Base-by-base conservation (phyloP, 805 yeast species). In the Candida piceae region DNA sequence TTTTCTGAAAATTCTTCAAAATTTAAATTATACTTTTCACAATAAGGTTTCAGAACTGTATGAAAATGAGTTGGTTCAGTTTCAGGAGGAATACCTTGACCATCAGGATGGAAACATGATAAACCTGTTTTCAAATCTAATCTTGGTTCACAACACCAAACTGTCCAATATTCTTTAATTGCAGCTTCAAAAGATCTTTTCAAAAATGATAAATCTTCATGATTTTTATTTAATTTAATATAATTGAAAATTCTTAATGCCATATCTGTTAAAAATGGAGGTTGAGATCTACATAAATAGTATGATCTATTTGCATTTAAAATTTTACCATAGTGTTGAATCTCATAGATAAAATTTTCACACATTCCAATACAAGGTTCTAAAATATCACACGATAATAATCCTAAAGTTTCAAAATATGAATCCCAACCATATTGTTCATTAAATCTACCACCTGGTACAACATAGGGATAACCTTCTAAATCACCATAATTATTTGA, bases 351-450 rank as follows among this genome's bases (percentile, higher is more conserved):
- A 57, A 88, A 89, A 60, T 90, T 89, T 56, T 83, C 89, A 10
- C 89, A 85, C 90, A 90, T 86, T 0, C 95, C 95, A 48, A 80
- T 69, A 7, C 96, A 90, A 23, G 89, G 69, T 28, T 80, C 84
- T 16, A 78, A 60, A 34, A 77, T 70, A 28, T 72, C 74, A 52
- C 84, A 83, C 19, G 74, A 71, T 18, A 93, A 58, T 29, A 93
- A 67, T 1, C 97, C 98, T 17, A 88, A 60, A 0, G 93, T 76
- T 55, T 82, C 88, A 82, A 93, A 84, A 55, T 93, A 90, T 2
- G 96, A 87, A 59, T 90, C 98, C 98, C 98, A 90, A 12, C 97
- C 98, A 54, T 93, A 90, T 40, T 88, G 72, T 63, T 90, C 98
- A 63, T 93, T 93, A 63, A 90, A 90, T 45, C 98, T 69, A 16